These are phyloP conservation scores for Blastobotrys muscicola DNA, from an alignment of 805 yeast species.

Conservation along the genomic window DNA sequence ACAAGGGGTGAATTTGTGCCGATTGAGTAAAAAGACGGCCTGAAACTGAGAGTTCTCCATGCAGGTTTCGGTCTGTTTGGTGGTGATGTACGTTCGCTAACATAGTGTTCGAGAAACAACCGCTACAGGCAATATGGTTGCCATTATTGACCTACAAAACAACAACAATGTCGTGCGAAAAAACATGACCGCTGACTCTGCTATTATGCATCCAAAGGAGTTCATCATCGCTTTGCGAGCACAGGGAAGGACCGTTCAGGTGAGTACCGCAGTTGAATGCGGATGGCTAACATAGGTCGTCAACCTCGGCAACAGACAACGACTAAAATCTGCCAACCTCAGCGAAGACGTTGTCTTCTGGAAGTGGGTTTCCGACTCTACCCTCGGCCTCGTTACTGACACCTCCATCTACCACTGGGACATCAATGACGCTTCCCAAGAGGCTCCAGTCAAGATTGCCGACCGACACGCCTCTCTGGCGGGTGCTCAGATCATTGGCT, in stretches of 20 bases:
- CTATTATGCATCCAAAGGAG: constrained; percentile 89
- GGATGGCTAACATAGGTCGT: constrained; percentile 42
- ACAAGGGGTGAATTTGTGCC: too few species aligned
- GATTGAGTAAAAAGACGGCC: too few species aligned
- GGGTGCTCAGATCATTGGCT: constrained; percentile 82
- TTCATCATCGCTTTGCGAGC: constrained; percentile 90
- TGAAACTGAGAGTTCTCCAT: too few species aligned
- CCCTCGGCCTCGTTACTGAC: constrained; percentile 78
- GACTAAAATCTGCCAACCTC: constrained; percentile 79
- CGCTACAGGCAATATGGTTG: constrained; percentile 62
- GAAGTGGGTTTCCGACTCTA: constrained; percentile 77
- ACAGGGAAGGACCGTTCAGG: constrained; percentile 88
- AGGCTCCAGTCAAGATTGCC: constrained; percentile 74
- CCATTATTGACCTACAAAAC: constrained; percentile 76
- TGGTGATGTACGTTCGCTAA: too few species aligned
- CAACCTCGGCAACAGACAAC: constrained; percentile 76
- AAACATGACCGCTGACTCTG: constrained; percentile 95
- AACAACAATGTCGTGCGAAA: constrained; percentile 76
- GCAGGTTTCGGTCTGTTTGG: too few species aligned
- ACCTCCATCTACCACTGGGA: constrained; percentile 71
- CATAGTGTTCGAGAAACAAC: constrained; percentile 32
- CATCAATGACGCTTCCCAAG: constrained; percentile 65
- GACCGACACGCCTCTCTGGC: constrained; percentile 69
- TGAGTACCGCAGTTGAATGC: constrained; percentile 1
- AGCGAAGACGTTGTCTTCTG: constrained; percentile 87